Evolutionary conservation across 1,284 basidiomycete genomes (phyloP), one percentile per base, ranked within the genome.

Genomic region (Cryptococcus neoformans): DNA sequence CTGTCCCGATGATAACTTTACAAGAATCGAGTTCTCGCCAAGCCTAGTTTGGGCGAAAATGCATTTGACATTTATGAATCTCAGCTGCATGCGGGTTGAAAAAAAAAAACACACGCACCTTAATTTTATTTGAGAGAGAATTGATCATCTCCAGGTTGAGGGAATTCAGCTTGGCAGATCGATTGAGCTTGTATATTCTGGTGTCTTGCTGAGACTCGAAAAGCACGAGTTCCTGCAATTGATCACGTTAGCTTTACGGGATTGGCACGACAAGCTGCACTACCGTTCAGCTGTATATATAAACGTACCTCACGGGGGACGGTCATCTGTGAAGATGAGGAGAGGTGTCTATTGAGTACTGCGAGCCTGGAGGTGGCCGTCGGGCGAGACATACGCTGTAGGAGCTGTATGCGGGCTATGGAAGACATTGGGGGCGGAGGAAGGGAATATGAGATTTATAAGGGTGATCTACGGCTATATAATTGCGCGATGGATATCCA

Each of bases 81-180:
- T n/a, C 17, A 41, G 21, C 12, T 21, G 38, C 11, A 44, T 21
- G 11, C 21, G 36, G 14, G 9, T 44, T 8, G n/a, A 12, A 21
- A 34, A 9, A 17, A 35, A 6, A 6, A 17, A 16, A 8, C 12
- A 14, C 7, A 63, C 69, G 55, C 56, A 75, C 73, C 55, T 62
- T 60, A 45, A 69, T 58, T 56, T 74, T 86, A 12, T 84, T 81
- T 42, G 84, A 80, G 28, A 99, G 81, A 14, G 85, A 70, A 37
- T 83, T 75, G 51, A 99, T 84, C 92, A 98, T 98, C 45, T 84
- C 80, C 53, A 83, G 80, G 75, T 93, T 86, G 54, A 99, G 82
- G 2, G 92, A 87, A 80, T 99, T 99, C 47, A 92, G 82, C 74
- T 92, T 91, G 62, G 79, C 79, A 3, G 90, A 85, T 53, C 94